These are phyloP conservation scores for Kwoniella sp. DNA, from an alignment of 768 basidiomycete genomes.

Conservation along the genomic window DNA sequence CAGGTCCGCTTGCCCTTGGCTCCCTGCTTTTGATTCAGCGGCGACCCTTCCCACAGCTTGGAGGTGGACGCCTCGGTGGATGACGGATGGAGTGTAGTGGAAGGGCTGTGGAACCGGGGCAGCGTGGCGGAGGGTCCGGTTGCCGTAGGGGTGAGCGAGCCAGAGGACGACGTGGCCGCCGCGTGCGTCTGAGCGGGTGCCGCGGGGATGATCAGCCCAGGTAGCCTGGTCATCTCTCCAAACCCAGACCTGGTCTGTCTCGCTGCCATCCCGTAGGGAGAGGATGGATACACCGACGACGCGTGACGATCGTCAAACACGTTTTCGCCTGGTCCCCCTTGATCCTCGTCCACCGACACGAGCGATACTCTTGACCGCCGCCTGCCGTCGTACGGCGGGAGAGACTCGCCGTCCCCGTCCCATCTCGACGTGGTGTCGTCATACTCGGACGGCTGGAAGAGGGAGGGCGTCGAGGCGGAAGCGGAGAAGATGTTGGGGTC, in stretches of 20 bases:
- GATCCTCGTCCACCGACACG: neutral
- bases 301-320: constrained; percentile 5
- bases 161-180: neutral
- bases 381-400: constrained; percentile 37
- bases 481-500: constrained; percentile 32
- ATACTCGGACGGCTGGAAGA: constrained; percentile 15
- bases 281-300: too few species aligned
- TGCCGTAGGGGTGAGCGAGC: constrained; percentile 7
- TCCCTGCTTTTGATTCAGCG: neutral
- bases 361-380: constrained; percentile 1
- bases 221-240: too few species aligned
- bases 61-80: constrained; percentile 11
- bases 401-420: constrained; percentile 17
- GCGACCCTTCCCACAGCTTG: constrained; percentile 29
- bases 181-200: neutral
- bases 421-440: constrained; percentile 15
- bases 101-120: constrained; percentile 3
- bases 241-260: too few species aligned
- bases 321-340: neutral
- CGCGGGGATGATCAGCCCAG: constrained; percentile 1
- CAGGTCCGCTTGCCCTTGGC: neutral
- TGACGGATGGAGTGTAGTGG: constrained; percentile 1
- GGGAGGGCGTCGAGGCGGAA: constrained; percentile 27
- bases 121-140: neutral
- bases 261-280: too few species aligned